Conservation (phyloP, 768 basidiomycete species). For the Agaricus bisporus region DNA sequence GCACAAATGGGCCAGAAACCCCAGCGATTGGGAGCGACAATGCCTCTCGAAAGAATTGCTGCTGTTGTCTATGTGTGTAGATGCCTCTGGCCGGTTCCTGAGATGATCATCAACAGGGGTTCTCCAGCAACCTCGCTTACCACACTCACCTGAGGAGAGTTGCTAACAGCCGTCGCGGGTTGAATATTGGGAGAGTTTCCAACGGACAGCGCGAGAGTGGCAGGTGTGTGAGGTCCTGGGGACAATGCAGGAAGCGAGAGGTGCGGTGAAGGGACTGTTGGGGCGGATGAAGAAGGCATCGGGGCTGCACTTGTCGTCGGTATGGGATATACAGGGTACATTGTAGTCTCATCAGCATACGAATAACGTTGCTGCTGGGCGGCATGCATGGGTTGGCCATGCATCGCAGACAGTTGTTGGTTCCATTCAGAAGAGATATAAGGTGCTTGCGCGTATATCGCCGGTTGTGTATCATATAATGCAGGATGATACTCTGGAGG, state of each 20-base stretch:
- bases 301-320: background rate
- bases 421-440: background rate
- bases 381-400: background rate
- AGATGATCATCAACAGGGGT: slow-evolving; percentile 6
- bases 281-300: background rate
- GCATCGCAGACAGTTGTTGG: background rate
- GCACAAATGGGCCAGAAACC: slow-evolving; percentile 47
- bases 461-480: background rate
- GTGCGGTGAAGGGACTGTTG: background rate
- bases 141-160: slow-evolving; percentile 2
- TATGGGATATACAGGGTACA: background rate
- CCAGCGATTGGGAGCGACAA: slow-evolving; percentile 27
- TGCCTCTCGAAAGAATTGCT: slow-evolving; percentile 38
- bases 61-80: slow-evolving; percentile 40
- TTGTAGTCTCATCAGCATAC: background rate
- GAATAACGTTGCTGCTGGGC: background rate
- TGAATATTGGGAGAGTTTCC: slow-evolving; percentile 7
- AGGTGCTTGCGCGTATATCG: background rate
- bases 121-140: background rate
- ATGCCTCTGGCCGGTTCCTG: slow-evolving; percentile 18
- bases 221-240: slow-evolving; percentile 1
- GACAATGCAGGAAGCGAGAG: slow-evolving; percentile 2
- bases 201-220: background rate
- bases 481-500: background rate
- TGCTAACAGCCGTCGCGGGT: slow-evolving; percentile 1